Evolutionary conservation across 495 filamentous ascomycete species (phyloP), one percentile per base, ranked within the genome.

Genomic region (Opeltia flavorubescens): DNA sequence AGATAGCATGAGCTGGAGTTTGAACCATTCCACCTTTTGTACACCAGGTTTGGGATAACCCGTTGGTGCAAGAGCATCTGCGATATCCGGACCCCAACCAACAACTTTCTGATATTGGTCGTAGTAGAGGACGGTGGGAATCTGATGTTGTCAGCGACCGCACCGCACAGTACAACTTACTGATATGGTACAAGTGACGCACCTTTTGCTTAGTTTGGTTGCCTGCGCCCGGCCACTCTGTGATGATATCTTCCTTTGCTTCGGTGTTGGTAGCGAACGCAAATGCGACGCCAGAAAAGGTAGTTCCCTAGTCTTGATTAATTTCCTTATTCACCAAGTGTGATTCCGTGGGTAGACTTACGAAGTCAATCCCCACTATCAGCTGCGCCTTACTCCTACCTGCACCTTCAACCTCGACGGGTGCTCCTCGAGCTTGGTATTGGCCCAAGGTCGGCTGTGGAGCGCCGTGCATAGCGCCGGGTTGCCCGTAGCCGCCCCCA

Each of bases 21-120:
- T 86, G 66, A 86, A 86, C 82, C 82, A 86, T 63, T 86, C 82
- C 11, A 86, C 82, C 61, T 86, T 86, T 59, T 85, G 82, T 46
- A 86, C 82, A 30, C 81, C 81, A 45, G 77, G 79, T 58, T 85
- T 86, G 11, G 82, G 82, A 60, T 85, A 86, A 43, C 82, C 82
- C 33, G 82, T 86, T 23, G 83, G 82, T 44, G 82, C 82, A 46
- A 86, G 67, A 23, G 82, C 82, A 56, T 86, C 82, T 25, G 82
- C 79, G 50, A 86, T 86, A 62, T 86, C 82, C 5, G 82, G 82
- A 35, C 82, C 82, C 82, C 82, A 86, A 18, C 82, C 82, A 8
- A 86, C 82, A 27, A 86, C 82, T 55, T 86, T 83, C 58, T 86
- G 82, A 60, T 84, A 82, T 59, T 85, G 81, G 55, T 86, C 82